Conservation (phyloP, 2,329 filamentous ascomycete genomes). For the Didymella glomerata region DNA sequence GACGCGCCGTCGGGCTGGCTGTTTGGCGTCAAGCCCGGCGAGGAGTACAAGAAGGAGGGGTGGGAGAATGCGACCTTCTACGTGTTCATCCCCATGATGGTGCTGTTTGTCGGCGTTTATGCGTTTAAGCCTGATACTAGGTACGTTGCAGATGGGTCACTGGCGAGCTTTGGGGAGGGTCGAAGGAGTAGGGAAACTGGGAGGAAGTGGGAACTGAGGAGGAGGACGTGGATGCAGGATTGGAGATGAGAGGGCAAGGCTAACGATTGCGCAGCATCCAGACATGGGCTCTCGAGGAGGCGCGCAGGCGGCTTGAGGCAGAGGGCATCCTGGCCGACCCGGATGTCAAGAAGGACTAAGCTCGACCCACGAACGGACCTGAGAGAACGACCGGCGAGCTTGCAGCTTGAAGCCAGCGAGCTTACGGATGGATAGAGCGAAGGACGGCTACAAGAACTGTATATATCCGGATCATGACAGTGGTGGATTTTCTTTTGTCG, state of each 20-base stretch:
- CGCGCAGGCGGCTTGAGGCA: conserved; percentile 89
- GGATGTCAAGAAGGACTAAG: conserved; percentile 59
- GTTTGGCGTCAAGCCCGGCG: conserved; percentile 90
- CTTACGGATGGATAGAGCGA: background rate
- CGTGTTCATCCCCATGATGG: conserved; percentile 73
- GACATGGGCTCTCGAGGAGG: conserved; percentile 98
- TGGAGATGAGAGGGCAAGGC: conserved; percentile 1
- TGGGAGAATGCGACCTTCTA: conserved; percentile 91
- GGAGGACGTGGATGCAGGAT: too few relatives aligned
- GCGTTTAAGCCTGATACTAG: conserved; percentile 98
- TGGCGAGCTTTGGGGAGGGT: background rate
- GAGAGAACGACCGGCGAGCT: background rate
- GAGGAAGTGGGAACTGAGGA: background rate
- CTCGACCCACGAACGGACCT: background rate
- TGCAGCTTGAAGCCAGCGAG: background rate
- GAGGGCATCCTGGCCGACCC: conserved; percentile 93
- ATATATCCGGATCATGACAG: conserved; percentile 21
- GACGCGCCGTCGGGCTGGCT: conserved; percentile 92
- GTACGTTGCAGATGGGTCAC: conserved; percentile 66
- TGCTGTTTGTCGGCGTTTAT: conserved; percentile 57
- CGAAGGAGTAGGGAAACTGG: background rate
- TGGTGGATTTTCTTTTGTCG: conserved; percentile 20
- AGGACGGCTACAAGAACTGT: conserved; percentile 8
- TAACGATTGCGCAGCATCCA: conserved; percentile 76
- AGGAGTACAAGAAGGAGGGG: conserved; percentile 95